phyloP scores from a whole-genome alignment of 2,329 filamentous ascomycete species.

The Ophiosphaerella herpotricha region DNA sequence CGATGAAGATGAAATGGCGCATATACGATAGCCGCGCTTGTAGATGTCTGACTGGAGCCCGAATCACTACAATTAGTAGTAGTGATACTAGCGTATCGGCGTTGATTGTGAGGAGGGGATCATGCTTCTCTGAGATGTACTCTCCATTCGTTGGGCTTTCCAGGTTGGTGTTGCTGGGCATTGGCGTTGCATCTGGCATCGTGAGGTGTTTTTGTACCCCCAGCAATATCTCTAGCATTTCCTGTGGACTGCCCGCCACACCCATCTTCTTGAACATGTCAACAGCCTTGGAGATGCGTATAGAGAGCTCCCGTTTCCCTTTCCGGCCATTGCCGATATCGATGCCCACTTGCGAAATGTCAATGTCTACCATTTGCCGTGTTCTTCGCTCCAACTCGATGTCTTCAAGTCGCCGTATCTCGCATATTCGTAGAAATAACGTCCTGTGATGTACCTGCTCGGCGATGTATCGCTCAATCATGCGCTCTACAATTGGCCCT shows the following conservation, averaged over 20 bases:
- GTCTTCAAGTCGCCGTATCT: constrained; percentile 80
- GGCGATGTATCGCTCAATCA: constrained; percentile 93
- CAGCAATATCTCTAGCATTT: constrained; percentile 83
- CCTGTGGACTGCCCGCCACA: constrained; percentile 76
- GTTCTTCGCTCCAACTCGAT: constrained; percentile 87
- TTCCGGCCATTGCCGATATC: constrained; percentile 76
- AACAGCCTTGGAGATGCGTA: constrained; percentile 76
- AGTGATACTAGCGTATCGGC: constrained; percentile 93
- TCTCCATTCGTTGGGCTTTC: constrained; percentile 27
- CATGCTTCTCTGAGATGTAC: constrained; percentile 55
- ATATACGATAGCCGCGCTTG: constrained; percentile 92
- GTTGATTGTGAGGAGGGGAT: constrained; percentile 68
- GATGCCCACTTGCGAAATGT: constrained; percentile 93
- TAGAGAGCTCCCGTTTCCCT: constrained; percentile 80
- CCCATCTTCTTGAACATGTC: constrained; percentile 88
- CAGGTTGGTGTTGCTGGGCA: constrained; percentile 33
- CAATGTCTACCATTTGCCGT: constrained; percentile 88
- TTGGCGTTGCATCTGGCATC: constrained; percentile 51
- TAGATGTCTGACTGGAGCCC: constrained; percentile 83
- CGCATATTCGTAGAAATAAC: constrained; percentile 80
- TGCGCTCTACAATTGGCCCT: constrained; percentile 84
- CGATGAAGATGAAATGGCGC: constrained; percentile 95
- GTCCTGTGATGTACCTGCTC: constrained; percentile 87
- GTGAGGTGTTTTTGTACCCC: constrained; percentile 85
- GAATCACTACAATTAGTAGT: constrained; percentile 87